Evolutionary conservation across 202 grass and related monocot species (phyloP), one percentile per base, ranked within the genome.

Genomic region (Hordeum pubiflorum): DNA sequence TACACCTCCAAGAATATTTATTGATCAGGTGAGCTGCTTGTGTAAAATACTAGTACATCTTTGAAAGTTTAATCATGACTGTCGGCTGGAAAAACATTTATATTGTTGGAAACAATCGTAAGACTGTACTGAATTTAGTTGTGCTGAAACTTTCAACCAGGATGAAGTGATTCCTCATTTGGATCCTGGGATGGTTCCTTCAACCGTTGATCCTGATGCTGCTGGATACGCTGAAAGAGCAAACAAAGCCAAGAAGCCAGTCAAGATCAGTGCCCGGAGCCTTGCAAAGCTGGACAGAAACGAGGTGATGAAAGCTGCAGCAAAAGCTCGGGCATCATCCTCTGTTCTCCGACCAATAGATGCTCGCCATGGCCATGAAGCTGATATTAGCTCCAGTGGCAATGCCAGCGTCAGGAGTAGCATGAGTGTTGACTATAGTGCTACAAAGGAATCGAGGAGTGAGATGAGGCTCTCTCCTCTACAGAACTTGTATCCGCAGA

Each of bases 151-250:
- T 86, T 64, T 88, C 0, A 18, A 80, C 60, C 75, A 99, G 92
- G 96, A 99, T 87, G 96, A 99, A 81, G 89, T 96, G 36, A 90
- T 96, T 32, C 96, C 96, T 9, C 96, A 99, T 86, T 83, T 99
- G 83, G 90, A 99, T 36, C 92, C 96, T 55, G 84, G 89, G 61
- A 95, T 93, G 92, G 85, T 96, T 56, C 91, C 92, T 57, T 99
- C 96, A 64, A 99, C 90, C 0, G 80, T 99, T 5, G 96, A 99
- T 75, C 96, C 96, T 34, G 96, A 99, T 81, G 85, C 96, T 52
- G 87, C 85, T 77, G 74, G 77, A 58, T 90, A 95, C 61, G 83
- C 88, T 2, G 90, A 95, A 68, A 91, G 84, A 83, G 83, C 88
- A 77, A 93, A 90, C 74, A 98, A 91, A 86, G 72, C 92, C 52